Percentiles rank a stretch among this genome's conserved stretches.
Conservation (phyloP, 257 asterid species). For the Przewalskia tangutica region DNA sequence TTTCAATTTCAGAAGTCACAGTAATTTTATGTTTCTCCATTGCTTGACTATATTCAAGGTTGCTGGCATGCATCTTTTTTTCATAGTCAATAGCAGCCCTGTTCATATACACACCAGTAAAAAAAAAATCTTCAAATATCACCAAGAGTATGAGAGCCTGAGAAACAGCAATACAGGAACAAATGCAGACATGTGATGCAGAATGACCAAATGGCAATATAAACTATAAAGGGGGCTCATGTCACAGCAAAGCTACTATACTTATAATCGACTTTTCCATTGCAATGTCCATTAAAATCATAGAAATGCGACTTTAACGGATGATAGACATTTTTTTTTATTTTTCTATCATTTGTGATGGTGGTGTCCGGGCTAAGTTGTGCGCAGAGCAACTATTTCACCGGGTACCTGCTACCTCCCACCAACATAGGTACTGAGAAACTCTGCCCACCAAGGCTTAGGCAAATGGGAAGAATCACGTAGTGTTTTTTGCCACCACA, state of each 20-base stretch:
- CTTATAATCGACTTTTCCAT: not conserved
- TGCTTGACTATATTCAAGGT: conserved; percentile 42
- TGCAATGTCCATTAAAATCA: not conserved
- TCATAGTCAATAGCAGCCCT: conserved; percentile 80
- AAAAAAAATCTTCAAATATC: not conserved
- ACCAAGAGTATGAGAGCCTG: not conserved
- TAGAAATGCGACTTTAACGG: not conserved
- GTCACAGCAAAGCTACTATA: not conserved
- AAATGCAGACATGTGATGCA: not conserved
- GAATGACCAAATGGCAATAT: not conserved
- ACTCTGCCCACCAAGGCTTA: not conserved
- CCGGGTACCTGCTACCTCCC: not conserved
- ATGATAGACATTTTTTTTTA: not conserved
- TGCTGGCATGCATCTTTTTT: conserved; percentile 41
- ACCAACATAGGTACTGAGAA: not conserved
- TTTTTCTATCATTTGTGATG: not conserved
- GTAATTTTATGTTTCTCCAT: conserved; percentile 64
- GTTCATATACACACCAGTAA: conserved; percentile 17
- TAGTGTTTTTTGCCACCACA: not conserved
- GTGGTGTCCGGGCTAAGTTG: not conserved
- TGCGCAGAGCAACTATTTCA: not conserved
- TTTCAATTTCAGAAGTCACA: conserved; percentile 53
- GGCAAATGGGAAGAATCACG: not conserved
- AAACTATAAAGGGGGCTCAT: not conserved
- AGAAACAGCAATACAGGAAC: not conserved